These are phyloP conservation scores for Phytophthora palmivora DNA, from an alignment of 352 stramenopile species.

Conservation along the genomic window DNA sequence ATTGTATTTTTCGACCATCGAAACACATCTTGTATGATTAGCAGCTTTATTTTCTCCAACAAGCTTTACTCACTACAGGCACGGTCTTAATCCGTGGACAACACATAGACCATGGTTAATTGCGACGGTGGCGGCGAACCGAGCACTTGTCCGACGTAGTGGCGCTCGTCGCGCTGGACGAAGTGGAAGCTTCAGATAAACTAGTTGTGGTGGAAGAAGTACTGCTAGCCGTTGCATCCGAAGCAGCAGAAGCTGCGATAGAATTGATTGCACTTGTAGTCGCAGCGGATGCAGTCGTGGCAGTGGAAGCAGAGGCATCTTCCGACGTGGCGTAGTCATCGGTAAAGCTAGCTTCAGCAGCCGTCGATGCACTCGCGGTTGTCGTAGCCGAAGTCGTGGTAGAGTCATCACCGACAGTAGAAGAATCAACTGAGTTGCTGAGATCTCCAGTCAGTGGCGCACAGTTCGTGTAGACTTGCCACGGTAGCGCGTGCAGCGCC, in stretches of 20 bases:
- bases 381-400: slow-evolving; percentile 8
- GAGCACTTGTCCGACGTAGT: slow-evolving; percentile 26
- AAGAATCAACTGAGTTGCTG: slow-evolving; percentile 28
- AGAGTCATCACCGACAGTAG: slow-evolving; percentile 11
- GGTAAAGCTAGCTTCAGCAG: slow-evolving; percentile 19
- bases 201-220: background rate
- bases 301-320: slow-evolving; percentile 18
- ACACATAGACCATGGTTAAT: slow-evolving; percentile 3
- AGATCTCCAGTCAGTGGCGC: slow-evolving; percentile 22
- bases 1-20: slow-evolving; percentile 12
- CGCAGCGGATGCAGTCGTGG: slow-evolving; percentile 8
- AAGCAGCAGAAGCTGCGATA: background rate
- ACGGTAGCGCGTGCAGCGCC: slow-evolving; percentile 38
- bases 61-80: background rate
- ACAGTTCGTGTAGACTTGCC: slow-evolving; percentile 53
- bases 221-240: slow-evolving; percentile 4
- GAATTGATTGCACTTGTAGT: slow-evolving; percentile 9
- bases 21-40: slow-evolving; percentile 11
- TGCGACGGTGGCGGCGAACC: slow-evolving; percentile 21
- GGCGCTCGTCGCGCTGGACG: slow-evolving; percentile 9
- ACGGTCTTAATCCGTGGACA: background rate
- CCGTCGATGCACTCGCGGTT: slow-evolving; percentile 15
- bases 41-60: no score
- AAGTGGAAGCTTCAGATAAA: background rate
- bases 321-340: slow-evolving; percentile 29